Evolutionary conservation across 352 stramenopile species (phyloP), one percentile per base, ranked within the genome.

Genomic region (Pythium apleroticum): DNA sequence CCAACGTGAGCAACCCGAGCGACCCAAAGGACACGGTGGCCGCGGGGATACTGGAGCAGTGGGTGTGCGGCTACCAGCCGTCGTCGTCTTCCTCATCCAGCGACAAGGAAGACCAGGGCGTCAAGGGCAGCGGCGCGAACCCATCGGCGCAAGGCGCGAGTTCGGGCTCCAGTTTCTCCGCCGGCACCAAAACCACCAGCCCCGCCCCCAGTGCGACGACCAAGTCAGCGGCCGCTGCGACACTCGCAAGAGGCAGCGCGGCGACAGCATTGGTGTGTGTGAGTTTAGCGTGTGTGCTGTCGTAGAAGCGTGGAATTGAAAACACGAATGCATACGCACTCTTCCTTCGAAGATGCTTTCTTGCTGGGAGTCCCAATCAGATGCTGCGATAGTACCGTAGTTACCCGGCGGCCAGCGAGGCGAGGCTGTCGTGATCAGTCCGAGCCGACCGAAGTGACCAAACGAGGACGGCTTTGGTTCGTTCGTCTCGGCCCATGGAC

Each of bases 1-100:
- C 22, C 10, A 66, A 66, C 35, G 33, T 67, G 15, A 64, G 59
- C 14, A 45, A 75, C 39, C 66, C 61, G 9, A 66, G 59, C 20
- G 48, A 71, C 20, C 43, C 60, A 5, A 57, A 28, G 4, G 48
- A 46, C 19, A n/a, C 22, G 0, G 52, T 68, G n/a, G 33, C 55
- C 19, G 9, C 30, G 5, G 25, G 12, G 7, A 62, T 68, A 14
- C 31, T 68, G 11, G 15, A 63, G 15, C 41, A 68, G 33, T 68
- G 54, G 53, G 43, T 68, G 8, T 68, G 62, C 28, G 62, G 53
- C 0, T 67, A 57, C 39, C 30, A 46, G 19, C 7, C 39, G 1
- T 50, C 45, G 11, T 41, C 22, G 17, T 52, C 54, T 5, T 24
- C 19, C 10, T 35, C 31, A 1, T 49, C 54, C 6, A 33, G 46